phyloP scores from a whole-genome alignment of 345 rosid species.

The Anacardium occidentale region DNA sequence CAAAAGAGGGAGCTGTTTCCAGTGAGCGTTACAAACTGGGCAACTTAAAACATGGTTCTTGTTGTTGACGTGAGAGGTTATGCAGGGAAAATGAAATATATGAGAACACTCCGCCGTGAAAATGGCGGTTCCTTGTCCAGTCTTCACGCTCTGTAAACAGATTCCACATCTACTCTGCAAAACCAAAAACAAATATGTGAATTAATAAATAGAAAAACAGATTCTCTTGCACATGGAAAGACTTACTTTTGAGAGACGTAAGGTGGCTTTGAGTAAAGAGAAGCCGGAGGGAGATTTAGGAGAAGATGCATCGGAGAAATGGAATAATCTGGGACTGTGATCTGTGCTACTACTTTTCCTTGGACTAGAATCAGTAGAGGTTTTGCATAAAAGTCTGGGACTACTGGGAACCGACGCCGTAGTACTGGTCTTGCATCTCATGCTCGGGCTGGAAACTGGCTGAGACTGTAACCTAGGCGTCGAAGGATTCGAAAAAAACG shows the following conservation, averaged over 20 bases:
- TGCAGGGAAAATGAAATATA: conserved; percentile 74
- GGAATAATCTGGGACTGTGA: conserved; percentile 44
- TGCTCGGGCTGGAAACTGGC: conserved; percentile 39
- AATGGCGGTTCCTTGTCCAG: conserved; percentile 76
- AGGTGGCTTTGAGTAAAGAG: conserved; percentile 62
- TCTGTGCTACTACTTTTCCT: conserved; percentile 23
- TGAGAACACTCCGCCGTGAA: conserved; percentile 90
- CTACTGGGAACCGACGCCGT: conserved; percentile 51
- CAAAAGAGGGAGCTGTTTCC: conserved; percentile 59
- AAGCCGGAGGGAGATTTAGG: conserved; percentile 75
- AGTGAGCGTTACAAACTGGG: conserved; percentile 64
- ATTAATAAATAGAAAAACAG: neutral
- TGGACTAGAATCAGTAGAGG: conserved; percentile 25
- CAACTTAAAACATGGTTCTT: conserved; percentile 47
- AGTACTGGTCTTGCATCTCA: conserved; percentile 59
- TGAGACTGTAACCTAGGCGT: conserved; percentile 63
- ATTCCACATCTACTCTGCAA: conserved; percentile 69
- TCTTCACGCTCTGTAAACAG: conserved; percentile 62
- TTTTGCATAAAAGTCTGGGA: conserved; percentile 61
- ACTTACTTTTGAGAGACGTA: conserved; percentile 66
- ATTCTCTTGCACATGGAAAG: neutral
- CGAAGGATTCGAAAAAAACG: conserved; percentile 76
- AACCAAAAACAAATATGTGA: neutral
- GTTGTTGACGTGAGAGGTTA: conserved; percentile 47
- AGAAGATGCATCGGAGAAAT: conserved; percentile 59